Evolutionary conservation across 176 grass and related monocot species (phyloP).

Genomic region (Carex pumila): DNA sequence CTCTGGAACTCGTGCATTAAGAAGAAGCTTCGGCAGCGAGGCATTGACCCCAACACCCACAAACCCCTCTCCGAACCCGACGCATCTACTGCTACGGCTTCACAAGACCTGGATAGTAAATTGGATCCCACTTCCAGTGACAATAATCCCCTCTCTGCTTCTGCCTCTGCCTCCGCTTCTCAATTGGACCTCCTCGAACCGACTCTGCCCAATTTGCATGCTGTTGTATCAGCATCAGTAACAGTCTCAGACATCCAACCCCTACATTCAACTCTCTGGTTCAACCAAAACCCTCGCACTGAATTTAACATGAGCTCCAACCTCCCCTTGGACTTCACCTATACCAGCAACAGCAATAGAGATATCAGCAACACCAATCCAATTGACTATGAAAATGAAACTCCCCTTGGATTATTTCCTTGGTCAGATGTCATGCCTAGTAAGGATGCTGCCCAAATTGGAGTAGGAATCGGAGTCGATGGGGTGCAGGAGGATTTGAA

Average conservation of each 20-base stretch:
- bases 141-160: not conserved
- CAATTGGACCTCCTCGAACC: slow-evolving; percentile 2
- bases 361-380: not conserved
- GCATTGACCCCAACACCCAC: slow-evolving; percentile 37
- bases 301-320: slow-evolving; percentile 3
- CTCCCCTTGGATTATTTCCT: slow-evolving; percentile 5
- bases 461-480: not conserved
- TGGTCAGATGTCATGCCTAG: slow-evolving; percentile 21
- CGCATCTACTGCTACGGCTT: not conserved
- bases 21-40: slow-evolving; percentile 28
- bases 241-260: not conserved
- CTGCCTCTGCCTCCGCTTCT: no score
- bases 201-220: not conserved
- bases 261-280: not conserved
- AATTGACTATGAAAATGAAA: slow-evolving; percentile 22
- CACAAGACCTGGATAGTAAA: not conserved
- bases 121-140: not conserved
- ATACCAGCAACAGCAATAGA: slow-evolving; percentile 9
- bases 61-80: slow-evolving; percentile 12
- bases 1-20: slow-evolving; percentile 35
- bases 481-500: slow-evolving; percentile 27
- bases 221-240: not conserved
- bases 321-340: slow-evolving; percentile 7
- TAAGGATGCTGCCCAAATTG: not conserved
- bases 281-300: not conserved